A percentile compares a stretch with the other conserved stretches of the same genome.
These are phyloP conservation scores for Vaccinium vitisidaea DNA, from an alignment of 148 eudicot species.

Conservation along the genomic window DNA sequence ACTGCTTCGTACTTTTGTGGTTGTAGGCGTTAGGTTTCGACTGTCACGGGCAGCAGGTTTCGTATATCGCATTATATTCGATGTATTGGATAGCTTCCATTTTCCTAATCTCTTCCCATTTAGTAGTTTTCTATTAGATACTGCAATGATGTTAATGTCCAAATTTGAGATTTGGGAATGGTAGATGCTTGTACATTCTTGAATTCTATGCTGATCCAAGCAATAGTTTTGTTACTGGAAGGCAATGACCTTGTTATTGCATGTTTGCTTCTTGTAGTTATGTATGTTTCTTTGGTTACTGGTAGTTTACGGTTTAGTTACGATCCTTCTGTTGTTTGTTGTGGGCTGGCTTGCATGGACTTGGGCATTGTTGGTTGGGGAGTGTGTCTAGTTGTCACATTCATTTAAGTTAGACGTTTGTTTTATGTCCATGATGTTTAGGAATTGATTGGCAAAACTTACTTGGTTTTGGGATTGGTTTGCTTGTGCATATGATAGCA, in stretches of 20 bases:
- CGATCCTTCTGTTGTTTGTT: not conserved
- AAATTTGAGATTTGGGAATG: not conserved
- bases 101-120: not conserved
- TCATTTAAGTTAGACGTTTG: not conserved
- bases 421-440: not conserved
- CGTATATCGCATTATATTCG: no score
- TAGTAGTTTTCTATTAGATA: not conserved
- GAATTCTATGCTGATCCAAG: not conserved
- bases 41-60: not conserved
- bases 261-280: not conserved
- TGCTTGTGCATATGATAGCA: not conserved
- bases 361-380: not conserved
- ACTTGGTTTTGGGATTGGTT: not conserved
- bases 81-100: not conserved
- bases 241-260: not conserved
- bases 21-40: not conserved
- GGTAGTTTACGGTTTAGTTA: not conserved
- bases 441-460: not conserved
- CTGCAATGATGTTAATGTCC: not conserved
- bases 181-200: not conserved
- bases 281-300: not conserved
- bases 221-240: not conserved
- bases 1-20: not conserved
- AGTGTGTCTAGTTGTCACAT: not conserved
- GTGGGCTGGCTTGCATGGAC: not conserved